phyloP scores from a whole-genome alignment of 108 stramenopile species.

The Asterionellopsis glacialis region DNA sequence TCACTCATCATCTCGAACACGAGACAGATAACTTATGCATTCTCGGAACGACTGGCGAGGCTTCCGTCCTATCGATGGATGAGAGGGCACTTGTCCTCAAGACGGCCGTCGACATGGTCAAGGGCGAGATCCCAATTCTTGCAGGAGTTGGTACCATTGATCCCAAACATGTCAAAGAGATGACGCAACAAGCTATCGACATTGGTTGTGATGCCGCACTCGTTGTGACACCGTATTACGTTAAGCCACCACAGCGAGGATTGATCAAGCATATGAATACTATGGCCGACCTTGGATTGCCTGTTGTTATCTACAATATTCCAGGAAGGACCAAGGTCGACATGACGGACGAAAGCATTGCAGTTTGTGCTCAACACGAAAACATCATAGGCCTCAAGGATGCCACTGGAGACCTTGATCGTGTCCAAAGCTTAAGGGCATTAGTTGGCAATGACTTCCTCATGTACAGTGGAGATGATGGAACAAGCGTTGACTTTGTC shows the following conservation, averaged over 20 bases:
- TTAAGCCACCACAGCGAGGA: constrained; percentile 87
- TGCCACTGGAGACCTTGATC: constrained; percentile 78
- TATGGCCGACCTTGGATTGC: constrained; percentile 84
- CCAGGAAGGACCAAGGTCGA: constrained; percentile 72
- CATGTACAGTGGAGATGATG: constrained; percentile 89
- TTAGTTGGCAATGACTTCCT: constrained; percentile 43
- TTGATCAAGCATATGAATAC: constrained; percentile 71
- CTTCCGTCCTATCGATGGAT: constrained; percentile 70
- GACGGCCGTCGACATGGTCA: constrained; percentile 67
- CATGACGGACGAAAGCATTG: constrained; percentile 64
- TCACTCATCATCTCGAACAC: constrained; percentile 66
- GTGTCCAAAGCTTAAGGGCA: constrained; percentile 41
- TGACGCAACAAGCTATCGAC: constrained; percentile 83
- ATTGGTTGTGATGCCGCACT: constrained; percentile 88
- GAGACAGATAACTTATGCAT: constrained; percentile 87
- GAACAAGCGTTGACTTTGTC: constrained; percentile 71
- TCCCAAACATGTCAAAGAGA: constrained; percentile 57
- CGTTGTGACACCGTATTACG: constrained; percentile 92
- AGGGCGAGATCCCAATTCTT: constrained; percentile 69
- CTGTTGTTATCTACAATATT: constrained; percentile 90
- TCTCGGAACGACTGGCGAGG: constrained; percentile 93
- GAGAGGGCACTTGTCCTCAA: constrained; percentile 74
- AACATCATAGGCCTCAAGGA: constrained; percentile 86
- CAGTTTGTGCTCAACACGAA: constrained; percentile 49
- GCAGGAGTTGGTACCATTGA: constrained; percentile 85